phyloP scores from a whole-genome alignment of 331 rosid genomes.

The Cydonia oblonga region DNA sequence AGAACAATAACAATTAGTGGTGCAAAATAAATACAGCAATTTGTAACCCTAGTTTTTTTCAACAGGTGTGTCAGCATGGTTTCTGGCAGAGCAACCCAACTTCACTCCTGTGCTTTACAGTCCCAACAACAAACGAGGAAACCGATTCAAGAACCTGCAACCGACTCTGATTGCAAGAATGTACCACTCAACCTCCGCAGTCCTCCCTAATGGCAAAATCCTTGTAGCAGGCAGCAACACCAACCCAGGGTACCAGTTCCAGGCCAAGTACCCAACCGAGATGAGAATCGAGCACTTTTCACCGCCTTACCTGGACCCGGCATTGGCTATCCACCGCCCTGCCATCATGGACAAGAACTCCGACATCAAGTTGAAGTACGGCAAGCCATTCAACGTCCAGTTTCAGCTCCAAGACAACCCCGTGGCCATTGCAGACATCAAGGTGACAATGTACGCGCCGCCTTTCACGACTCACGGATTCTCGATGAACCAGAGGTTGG shows the following conservation, averaged over 20 bases:
- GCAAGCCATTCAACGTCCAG: not conserved
- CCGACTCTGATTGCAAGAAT: constrained; percentile 44
- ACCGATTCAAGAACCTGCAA: constrained; percentile 28
- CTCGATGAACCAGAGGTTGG: constrained; percentile 67
- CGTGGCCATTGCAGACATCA: constrained; percentile 20
- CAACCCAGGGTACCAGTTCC: constrained; percentile 41
- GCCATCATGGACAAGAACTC: not conserved
- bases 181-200: constrained; percentile 70
- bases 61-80: constrained; percentile 45
- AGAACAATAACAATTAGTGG: not conserved
- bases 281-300: constrained; percentile 54
- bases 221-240: constrained; percentile 78
- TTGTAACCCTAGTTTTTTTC: not conserved
- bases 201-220: constrained; percentile 58
- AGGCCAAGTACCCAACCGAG: constrained; percentile 54
- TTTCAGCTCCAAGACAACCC: constrained; percentile 10
- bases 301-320: constrained; percentile 63
- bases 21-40: not conserved
- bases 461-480: constrained; percentile 94
- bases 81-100: constrained; percentile 59
- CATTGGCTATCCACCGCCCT: constrained; percentile 21
- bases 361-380: constrained; percentile 7
- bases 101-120: constrained; percentile 35
- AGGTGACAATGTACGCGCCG: constrained; percentile 52
- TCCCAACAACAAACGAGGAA: constrained; percentile 15